Evolutionary conservation across 83 land plant species (phyloP).

Genomic region (Thuja plicata): DNA sequence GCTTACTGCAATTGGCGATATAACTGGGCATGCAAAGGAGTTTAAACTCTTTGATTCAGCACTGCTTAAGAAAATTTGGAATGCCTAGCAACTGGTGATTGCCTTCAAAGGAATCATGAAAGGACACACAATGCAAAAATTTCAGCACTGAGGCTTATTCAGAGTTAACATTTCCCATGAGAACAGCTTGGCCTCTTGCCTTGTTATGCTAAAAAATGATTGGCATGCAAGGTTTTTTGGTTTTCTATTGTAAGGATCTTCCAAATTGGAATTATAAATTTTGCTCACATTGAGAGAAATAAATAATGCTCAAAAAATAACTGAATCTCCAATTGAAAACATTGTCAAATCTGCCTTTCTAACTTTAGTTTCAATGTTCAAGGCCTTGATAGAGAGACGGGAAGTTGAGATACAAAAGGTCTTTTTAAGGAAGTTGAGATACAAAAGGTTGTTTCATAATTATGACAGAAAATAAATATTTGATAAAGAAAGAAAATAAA

Average conservation of each 20-base stretch:
- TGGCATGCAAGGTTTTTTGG: not conserved
- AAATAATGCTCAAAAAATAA: not conserved
- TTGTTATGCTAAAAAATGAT: not conserved
- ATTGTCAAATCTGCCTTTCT: not conserved
- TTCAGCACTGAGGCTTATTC: not conserved
- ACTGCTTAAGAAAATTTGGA: not conserved
- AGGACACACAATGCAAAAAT: not conserved
- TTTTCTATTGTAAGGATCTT: not conserved
- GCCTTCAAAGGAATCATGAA: not conserved
- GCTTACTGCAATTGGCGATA: not conserved
- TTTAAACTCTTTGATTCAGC: not conserved
- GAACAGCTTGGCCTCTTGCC: not conserved
- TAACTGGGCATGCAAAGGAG: not conserved
- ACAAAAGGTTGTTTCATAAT: no score
- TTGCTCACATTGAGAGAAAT: not conserved
- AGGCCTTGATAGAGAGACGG: not conserved
- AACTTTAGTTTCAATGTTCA: not conserved
- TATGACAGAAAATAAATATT: no score
- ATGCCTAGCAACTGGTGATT: not conserved
- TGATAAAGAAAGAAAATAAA: no score
- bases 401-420: no score
- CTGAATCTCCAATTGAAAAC: not conserved
- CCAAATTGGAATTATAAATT: not conserved
- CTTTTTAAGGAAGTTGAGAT: no score
- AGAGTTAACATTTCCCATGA: not conserved